Evolutionary conservation across 2,329 filamentous ascomycete genomes (phyloP).

Genomic region (Aulographum hederae): DNA sequence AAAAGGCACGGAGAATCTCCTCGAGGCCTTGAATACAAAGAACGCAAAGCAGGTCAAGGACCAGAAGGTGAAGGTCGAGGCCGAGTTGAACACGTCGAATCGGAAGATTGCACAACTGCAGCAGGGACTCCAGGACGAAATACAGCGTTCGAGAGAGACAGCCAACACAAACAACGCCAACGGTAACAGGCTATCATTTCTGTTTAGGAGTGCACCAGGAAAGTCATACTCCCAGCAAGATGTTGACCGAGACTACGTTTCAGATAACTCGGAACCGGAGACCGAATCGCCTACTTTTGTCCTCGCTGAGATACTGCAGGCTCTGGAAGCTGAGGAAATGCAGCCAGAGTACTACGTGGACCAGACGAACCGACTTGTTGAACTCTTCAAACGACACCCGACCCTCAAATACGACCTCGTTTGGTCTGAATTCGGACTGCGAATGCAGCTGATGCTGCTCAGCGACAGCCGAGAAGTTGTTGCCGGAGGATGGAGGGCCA

Average conservation of each 20-base stretch:
- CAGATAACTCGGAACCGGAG: constrained; percentile 47
- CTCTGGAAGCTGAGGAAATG: constrained; percentile 74
- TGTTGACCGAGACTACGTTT: constrained; percentile 20
- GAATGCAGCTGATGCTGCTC: constrained; percentile 89
- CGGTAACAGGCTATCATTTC: constrained; percentile 33
- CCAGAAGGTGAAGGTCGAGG: constrained; percentile 39
- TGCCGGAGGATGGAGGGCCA: constrained; percentile 83
- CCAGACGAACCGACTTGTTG: constrained; percentile 80
- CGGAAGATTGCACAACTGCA: constrained; percentile 43
- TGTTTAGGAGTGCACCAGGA: constrained; percentile 37
- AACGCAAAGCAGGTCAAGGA: constrained; percentile 88
- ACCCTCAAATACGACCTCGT: constrained; percentile 92
- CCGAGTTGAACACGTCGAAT: constrained; percentile 80
- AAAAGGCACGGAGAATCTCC: constrained; percentile 90
- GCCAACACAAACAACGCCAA: constrained; percentile 13
- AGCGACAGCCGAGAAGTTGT: constrained; percentile 93
- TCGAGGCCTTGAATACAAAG: constrained; percentile 86
- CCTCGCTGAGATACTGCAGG: constrained; percentile 75
- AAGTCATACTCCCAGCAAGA: constrained; percentile 29
- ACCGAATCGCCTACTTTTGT: constrained; percentile 82
- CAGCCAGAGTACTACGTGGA: constrained; percentile 89
- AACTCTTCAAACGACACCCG: constrained; percentile 84
- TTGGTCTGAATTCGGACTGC: constrained; percentile 84
- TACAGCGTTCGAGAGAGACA: constrained; percentile 35
- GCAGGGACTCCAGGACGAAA: constrained; percentile 39